Base-by-base conservation (phyloP, 129 eudicot species). In the Chrysanthemum seticuspe region DNA sequence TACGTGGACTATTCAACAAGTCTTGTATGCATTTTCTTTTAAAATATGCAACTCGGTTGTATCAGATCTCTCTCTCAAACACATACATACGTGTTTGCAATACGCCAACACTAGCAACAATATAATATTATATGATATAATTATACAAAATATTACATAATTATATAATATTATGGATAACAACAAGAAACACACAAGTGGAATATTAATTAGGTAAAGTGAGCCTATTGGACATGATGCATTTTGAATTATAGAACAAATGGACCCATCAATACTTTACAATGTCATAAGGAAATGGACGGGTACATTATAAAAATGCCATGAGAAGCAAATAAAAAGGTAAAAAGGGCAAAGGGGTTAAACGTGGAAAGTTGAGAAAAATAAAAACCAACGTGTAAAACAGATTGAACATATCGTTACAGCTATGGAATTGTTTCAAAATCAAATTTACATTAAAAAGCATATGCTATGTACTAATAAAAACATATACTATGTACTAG, bases 161-260 rank as follows among this genome's bases (percentile, higher is more conserved):
- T 0, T 3, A 53, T 53, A 53, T 13, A 3, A 53, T 14, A 53
- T 53, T 4, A 12, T 2, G 8, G 60, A 45, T 21, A 21, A 53
- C 67, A 40, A 45, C 62, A 31, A 52, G 10, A 62, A 62, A 71
- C 72, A 53, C 54, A 62, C 23, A 70, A 62, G 75, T 80, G 71
- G 79, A 74, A 74, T 80, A 71, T 31, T 56, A 84, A 81, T 88
- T 85, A 85, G 95, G 90, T 88, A 83, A 85, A 83, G 85, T 62
- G 70, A 69, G 67, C 64, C 51, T 73, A 80, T 80, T 79, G 84
- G 81, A 58, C 68, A 66, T 55, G 34, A 59, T 81, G 78, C 79
- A 69, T 56, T 81, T 85, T 71, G 48, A 56, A 19, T 34, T 36
- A 45, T 51, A 49, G 51, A 19, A 13, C 23, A 68, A 77, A 55